Percentiles rank a stretch among this genome's conserved stretches.
These are phyloP conservation scores for Pharus latifolius DNA, from an alignment of 176 grass and related monocot species.

Conservation along the genomic window DNA sequence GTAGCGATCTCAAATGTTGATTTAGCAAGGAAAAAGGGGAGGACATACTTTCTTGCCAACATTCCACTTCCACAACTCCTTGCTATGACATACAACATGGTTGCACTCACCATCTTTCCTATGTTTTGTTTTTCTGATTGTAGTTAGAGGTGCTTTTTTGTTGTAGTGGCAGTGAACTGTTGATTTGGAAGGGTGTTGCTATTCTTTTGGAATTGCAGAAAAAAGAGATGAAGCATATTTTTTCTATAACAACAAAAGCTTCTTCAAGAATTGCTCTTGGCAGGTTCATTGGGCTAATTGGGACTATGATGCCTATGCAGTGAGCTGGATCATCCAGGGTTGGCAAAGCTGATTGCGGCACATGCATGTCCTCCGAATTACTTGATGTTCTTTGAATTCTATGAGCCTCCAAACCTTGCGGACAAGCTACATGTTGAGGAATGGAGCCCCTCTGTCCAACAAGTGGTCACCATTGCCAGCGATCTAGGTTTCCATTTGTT, in stretches of 20 bases:
- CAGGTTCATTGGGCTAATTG: background rate
- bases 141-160: background rate
- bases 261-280: background rate
- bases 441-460: slow-evolving; percentile 56
- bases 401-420: slow-evolving; percentile 72
- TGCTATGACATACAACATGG: background rate
- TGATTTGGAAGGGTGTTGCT: background rate
- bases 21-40: background rate
- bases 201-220: no score
- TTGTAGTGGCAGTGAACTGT: background rate
- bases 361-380: slow-evolving; percentile 89
- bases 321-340: slow-evolving; percentile 67
- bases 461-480: slow-evolving; percentile 57
- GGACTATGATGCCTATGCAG: slow-evolving; percentile 28
- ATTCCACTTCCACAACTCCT: background rate
- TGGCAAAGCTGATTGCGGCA: slow-evolving; percentile 64
- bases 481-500: slow-evolving; percentile 54
- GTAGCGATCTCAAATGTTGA: background rate
- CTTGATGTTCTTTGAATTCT: slow-evolving; percentile 79
- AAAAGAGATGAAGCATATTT: no score
- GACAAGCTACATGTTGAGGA: slow-evolving; percentile 83
- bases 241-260: background rate
- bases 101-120: no score
- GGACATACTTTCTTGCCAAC: background rate
- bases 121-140: background rate